Evolutionary conservation across 2,329 filamentous ascomycete genomes (phyloP).

Genomic region (Exophiala oligosperma): DNA sequence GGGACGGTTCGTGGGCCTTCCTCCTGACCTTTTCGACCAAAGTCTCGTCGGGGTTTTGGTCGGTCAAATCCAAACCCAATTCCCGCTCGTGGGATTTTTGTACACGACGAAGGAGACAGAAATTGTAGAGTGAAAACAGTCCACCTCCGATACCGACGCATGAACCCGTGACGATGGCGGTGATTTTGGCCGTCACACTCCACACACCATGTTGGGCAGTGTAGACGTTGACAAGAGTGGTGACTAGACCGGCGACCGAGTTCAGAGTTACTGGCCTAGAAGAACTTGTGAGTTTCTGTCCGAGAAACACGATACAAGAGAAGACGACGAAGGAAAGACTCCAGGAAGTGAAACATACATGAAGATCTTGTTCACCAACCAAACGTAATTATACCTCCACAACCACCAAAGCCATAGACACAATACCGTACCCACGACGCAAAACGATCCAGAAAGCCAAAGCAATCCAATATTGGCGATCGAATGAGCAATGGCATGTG

Average conservation of each 20-base stretch:
- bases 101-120: constrained; percentile 36
- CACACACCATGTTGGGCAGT: constrained; percentile 24
- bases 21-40: constrained; percentile 25
- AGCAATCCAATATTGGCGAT: constrained; percentile 42
- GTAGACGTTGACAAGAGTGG: constrained; percentile 52
- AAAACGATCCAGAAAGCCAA: constrained; percentile 45
- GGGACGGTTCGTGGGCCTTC: constrained; percentile 19
- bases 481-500: constrained; percentile 32
- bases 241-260: constrained; percentile 50
- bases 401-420: constrained; percentile 45
- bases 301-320: neutral
- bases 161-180: constrained; percentile 23
- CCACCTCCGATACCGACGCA: constrained; percentile 2
- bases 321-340: neutral
- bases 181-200: constrained; percentile 32
- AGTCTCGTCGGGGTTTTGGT: constrained; percentile 17
- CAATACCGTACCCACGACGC: constrained; percentile 41
- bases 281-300: neutral
- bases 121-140: constrained; percentile 40
- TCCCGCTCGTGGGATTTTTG: constrained; percentile 36
- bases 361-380: constrained; percentile 54
- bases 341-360: constrained; percentile 29
- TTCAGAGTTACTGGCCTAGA: constrained; percentile 40
- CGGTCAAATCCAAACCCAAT: constrained; percentile 28
- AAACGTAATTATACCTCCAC: constrained; percentile 53